phyloP scores from a whole-genome alignment of 2,329 filamentous ascomycete genomes.

The Sodiomyces alkalinus region DNA sequence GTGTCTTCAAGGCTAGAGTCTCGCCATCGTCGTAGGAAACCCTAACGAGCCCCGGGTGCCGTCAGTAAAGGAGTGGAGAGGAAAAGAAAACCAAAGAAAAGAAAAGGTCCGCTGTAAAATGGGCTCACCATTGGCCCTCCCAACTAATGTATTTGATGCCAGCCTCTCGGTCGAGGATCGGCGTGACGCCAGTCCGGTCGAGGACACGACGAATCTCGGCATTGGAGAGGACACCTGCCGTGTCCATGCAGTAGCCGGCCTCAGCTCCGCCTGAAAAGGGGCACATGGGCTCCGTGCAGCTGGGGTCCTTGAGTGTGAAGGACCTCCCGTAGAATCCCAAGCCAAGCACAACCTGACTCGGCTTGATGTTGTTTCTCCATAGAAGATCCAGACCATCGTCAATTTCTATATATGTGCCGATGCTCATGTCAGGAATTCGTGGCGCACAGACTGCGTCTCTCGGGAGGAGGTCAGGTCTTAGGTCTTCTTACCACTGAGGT shows the following conservation, averaged over 20 bases:
- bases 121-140: slow-evolving; percentile 22
- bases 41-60: too few relatives aligned
- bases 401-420: too few relatives aligned
- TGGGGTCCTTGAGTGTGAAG: slow-evolving; percentile 13
- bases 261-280: slow-evolving; percentile 12
- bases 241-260: slow-evolving; percentile 15
- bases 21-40: slow-evolving; percentile 19
- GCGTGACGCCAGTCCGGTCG: too few relatives aligned
- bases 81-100: too few relatives aligned
- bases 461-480: too few relatives aligned
- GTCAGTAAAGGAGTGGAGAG: too few relatives aligned
- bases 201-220: slow-evolving; percentile 14
- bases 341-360: slow-evolving; percentile 17
- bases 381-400: slow-evolving; percentile 26
- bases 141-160: slow-evolving; percentile 17
- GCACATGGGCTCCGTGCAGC: slow-evolving; percentile 12
- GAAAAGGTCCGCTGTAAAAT: too few relatives aligned
- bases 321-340: slow-evolving; percentile 14
- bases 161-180: slow-evolving; percentile 11
- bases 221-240: slow-evolving; percentile 17
- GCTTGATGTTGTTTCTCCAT: slow-evolving; percentile 28
- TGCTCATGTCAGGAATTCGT: too few relatives aligned
- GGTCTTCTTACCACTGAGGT: too few relatives aligned
- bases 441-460: too few relatives aligned
- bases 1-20: slow-evolving; percentile 17